These are phyloP conservation scores for Blastomyces parvus DNA, from an alignment of 2,329 filamentous ascomycete genomes.

Conservation along the genomic window DNA sequence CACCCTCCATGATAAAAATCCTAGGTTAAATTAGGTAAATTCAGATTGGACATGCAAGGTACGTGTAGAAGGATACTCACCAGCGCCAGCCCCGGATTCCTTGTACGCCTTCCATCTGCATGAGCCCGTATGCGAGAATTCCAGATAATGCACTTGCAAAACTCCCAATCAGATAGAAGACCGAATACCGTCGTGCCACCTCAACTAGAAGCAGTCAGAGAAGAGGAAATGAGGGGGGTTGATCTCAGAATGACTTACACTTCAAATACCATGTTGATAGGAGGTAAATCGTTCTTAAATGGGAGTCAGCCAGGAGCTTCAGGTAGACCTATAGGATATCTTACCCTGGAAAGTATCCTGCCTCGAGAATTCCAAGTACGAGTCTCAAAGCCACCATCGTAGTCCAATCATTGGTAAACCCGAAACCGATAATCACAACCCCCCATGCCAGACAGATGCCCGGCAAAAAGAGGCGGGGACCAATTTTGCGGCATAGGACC, in stretches of 20 bases:
- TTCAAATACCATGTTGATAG: conserved; percentile 60
- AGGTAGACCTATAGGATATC: not conserved
- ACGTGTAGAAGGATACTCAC: conserved; percentile 6
- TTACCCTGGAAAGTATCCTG: conserved; percentile 51
- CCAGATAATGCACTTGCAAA: conserved; percentile 36
- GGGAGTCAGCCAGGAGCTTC: not conserved
- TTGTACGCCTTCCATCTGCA: conserved; percentile 22
- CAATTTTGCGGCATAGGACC: conserved; percentile 56
- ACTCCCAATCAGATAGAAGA: conserved; percentile 39
- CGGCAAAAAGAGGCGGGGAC: conserved; percentile 31
- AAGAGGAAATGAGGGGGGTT: not conserved
- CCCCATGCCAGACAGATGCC: conserved; percentile 21
- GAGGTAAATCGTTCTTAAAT: conserved; percentile 48
- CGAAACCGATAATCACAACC: conserved; percentile 41
- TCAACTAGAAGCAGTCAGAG: conserved; percentile 18
- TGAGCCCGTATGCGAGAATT: conserved; percentile 30
- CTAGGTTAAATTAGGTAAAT: conserved; percentile 2
- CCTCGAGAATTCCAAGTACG: conserved; percentile 55
- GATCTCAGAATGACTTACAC: conserved; percentile 37
- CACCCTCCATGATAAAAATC: conserved; percentile 15
- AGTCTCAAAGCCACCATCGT: conserved; percentile 48
- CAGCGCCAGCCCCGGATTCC: conserved; percentile 22
- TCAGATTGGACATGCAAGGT: not conserved
- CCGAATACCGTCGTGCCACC: conserved; percentile 32
- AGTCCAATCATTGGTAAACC: conserved; percentile 47